Percentiles rank a stretch among this genome's conserved stretches.
phyloP scores from a whole-genome alignment of 148 eudicot genomes.

The Vaccinium vitisidaea region DNA sequence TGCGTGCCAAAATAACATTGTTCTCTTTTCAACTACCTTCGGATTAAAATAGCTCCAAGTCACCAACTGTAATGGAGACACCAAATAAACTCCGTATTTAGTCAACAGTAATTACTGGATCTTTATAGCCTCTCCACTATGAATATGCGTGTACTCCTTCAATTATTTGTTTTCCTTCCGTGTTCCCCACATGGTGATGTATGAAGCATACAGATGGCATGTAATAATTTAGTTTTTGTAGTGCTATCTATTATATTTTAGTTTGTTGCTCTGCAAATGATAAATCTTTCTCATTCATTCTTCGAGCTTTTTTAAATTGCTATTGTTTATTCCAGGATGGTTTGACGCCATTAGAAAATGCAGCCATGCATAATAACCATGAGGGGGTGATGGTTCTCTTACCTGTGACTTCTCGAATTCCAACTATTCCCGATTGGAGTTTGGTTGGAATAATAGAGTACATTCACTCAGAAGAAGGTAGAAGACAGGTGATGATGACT shows the following conservation, averaged over 20 bases:
- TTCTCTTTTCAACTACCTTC: not conserved
- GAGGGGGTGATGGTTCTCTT: constrained; percentile 22
- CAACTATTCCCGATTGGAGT: constrained; percentile 25
- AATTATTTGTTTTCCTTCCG: not conserved
- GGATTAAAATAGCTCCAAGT: not conserved
- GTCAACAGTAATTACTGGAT: not conserved
- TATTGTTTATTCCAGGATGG: constrained; percentile 16
- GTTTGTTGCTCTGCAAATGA: not conserved
- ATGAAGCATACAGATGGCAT: not conserved
- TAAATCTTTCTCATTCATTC: not conserved
- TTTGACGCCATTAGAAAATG: constrained; percentile 29
- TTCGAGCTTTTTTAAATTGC: not conserved
- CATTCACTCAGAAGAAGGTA: constrained; percentile 12
- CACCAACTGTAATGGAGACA: not conserved
- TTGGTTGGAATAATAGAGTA: constrained; percentile 17
- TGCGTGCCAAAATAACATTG: not conserved
- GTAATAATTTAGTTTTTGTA: not conserved
- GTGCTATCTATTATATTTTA: not conserved
- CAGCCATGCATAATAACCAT: constrained; percentile 3
- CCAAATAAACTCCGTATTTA: not conserved
- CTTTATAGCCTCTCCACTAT: not conserved
- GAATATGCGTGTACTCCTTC: not conserved
- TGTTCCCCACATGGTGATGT: not conserved
- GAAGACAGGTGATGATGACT: constrained; percentile 14
- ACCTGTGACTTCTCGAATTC: constrained; percentile 25